These are phyloP conservation scores for Rehmannia glutinosa DNA, from an alignment of 257 asterid genomes.

Conservation along the genomic window DNA sequence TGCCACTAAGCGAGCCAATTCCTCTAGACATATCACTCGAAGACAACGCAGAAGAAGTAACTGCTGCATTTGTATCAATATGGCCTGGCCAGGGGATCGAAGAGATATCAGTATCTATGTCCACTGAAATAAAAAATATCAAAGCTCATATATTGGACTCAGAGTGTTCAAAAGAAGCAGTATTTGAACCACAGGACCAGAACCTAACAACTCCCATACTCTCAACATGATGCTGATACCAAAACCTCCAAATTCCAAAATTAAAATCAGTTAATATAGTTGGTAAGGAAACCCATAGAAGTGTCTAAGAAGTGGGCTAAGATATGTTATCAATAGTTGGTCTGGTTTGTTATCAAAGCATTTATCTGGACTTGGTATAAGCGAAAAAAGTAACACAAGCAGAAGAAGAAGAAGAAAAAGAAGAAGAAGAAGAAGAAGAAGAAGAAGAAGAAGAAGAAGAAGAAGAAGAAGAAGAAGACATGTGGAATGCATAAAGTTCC, in stretches of 20 bases:
- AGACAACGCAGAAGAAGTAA: conserved; percentile 26
- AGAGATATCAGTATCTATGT: conserved; percentile 41
- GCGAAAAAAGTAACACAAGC: neutral
- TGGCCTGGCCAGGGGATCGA: conserved; percentile 34
- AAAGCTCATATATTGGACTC: conserved; percentile 11
- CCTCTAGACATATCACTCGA: conserved; percentile 30
- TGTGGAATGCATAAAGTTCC: neutral
- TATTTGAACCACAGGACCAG: conserved; percentile 13
- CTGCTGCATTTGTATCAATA: conserved; percentile 35
- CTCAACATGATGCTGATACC: neutral
- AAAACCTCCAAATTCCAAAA: neutral
- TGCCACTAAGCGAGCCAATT: conserved; percentile 41
- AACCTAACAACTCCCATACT: neutral
- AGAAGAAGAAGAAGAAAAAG: too few relatives aligned
- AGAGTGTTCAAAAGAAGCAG: conserved; percentile 1
- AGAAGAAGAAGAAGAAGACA: neutral
- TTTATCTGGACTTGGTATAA: neutral
- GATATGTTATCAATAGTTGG: neutral
- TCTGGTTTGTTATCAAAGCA: neutral
- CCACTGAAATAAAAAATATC: conserved; percentile 19
- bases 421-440: too few relatives aligned
- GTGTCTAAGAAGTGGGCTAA: neutral
- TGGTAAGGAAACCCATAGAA: neutral
- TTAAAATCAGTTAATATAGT: neutral
- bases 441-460: too few relatives aligned